Base-by-base conservation (phyloP, 129 eudicot genomes). In the Artemisia argyi region DNA sequence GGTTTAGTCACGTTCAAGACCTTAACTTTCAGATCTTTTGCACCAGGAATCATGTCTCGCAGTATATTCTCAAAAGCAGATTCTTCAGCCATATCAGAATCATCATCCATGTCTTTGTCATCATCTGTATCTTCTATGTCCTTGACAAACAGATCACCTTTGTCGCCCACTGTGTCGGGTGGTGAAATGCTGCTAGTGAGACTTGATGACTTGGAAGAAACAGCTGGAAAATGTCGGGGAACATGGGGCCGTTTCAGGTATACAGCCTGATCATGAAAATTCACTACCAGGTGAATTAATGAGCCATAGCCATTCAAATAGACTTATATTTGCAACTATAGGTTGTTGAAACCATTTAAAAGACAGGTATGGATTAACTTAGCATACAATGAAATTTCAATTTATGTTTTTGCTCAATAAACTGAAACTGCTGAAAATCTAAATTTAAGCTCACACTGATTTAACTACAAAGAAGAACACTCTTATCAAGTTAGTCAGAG, bases 21-120 rank as follows among this genome's bases (percentile, higher is more conserved):
- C 66, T 93, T 89, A 57, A 93, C 85, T 74, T 88, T 83, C 61
- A 74, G 28, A 59, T 79, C 83, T 60, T 79, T 59, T 65, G 74
- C 86, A 74, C 93, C 97, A 77, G 96, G 92, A 64, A 90, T 87
- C 85, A 90, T 82, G 86, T 90, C 93, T 28, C 71, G 74, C 79
- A 84, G 59, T 20, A 82, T 74, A 81, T 82, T 85, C 68, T 83
- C 83, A 76, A 87, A 87, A 72, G 78, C 82, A 68, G 78, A 71
- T 51, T 65, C 88, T 50, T 86, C 65, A 24, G 65, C 65, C 39
- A 59, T 20, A 20, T 59, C 65, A 59, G 24, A 16, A 55, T 7
- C 61, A 7, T 55, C 61, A 55, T 55, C 61, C 17, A 7, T 16
- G 18, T 59, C 91, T 74, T 71, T 60, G 42, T 83, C 92, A 19